Evolutionary conservation across 1,284 basidiomycete species (phyloP).

Genomic region (Ustilago esculenta): DNA sequence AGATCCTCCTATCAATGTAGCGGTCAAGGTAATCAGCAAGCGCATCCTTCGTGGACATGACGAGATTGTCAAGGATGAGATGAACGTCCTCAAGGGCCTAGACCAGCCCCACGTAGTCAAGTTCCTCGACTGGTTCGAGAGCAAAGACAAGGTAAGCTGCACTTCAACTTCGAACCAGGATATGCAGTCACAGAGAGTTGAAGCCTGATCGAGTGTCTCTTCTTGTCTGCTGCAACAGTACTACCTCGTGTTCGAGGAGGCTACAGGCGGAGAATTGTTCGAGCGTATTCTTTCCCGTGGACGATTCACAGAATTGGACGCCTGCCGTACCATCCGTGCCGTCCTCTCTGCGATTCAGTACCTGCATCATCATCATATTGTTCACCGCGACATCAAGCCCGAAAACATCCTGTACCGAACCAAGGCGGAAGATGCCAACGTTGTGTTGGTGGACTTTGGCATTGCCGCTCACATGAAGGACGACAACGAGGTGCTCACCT

Average conservation of each 20-base stretch:
- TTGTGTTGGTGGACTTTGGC: slow-evolving; percentile 80
- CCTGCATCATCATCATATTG: slow-evolving; percentile 64
- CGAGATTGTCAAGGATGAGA: slow-evolving; percentile 64
- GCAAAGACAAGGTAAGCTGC: slow-evolving; percentile 38
- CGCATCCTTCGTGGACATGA: slow-evolving; percentile 61
- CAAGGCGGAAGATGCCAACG: slow-evolving; percentile 71
- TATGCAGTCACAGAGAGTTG: no score
- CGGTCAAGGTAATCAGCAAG: slow-evolving; percentile 66
- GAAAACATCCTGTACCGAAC: slow-evolving; percentile 94
- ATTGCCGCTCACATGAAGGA: slow-evolving; percentile 70
- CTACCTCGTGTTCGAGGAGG: slow-evolving; percentile 68
- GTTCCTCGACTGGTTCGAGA: slow-evolving; percentile 67
- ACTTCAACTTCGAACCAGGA: background rate
- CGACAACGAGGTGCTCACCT: slow-evolving; percentile 79
- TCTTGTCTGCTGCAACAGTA: slow-evolving; percentile 39
- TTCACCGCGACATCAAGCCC: slow-evolving; percentile 69
- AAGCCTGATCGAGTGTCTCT: no score
- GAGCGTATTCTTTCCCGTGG: slow-evolving; percentile 64
- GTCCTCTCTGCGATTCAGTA: slow-evolving; percentile 63
- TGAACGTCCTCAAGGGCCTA: slow-evolving; percentile 64
- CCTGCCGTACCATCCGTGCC: slow-evolving; percentile 59
- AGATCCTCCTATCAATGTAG: slow-evolving; percentile 58
- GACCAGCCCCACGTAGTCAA: slow-evolving; percentile 71
- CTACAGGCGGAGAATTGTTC: slow-evolving; percentile 68
- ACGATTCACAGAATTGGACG: slow-evolving; percentile 66